Conservation (phyloP, 345 rosid genomes). For the Citrus mangshanensis region DNA sequence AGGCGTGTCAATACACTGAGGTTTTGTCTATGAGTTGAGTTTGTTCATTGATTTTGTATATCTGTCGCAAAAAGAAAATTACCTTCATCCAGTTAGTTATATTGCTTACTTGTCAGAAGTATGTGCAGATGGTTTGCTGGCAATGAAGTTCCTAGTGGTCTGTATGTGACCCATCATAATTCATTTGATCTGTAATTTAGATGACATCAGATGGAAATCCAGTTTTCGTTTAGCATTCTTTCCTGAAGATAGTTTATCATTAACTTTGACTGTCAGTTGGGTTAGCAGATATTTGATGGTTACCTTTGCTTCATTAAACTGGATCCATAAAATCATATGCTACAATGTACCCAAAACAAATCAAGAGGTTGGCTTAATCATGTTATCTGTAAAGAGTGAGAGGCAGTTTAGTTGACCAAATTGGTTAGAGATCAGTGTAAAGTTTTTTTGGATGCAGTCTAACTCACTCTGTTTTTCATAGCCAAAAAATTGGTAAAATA, state of each 20-base stretch:
- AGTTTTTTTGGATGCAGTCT: neutral
- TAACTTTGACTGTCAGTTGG: neutral
- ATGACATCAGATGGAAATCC: neutral
- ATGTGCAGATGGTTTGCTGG: neutral
- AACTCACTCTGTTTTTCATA: neutral
- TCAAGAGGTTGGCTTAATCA: neutral
- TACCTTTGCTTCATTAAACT: neutral
- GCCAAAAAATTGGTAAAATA: neutral
- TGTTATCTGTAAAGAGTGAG: neutral
- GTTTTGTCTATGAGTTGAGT: neutral
- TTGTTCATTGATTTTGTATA: neutral
- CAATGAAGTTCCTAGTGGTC: neutral
- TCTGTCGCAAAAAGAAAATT: neutral
- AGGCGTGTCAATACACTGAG: neutral
- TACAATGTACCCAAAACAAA: neutral
- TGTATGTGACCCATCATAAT: neutral
- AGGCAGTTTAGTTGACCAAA: neutral
- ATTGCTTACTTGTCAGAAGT: neutral
- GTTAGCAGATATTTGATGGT: neutral
- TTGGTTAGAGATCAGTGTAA: neutral
- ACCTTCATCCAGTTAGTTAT: neutral
- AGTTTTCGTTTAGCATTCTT: neutral
- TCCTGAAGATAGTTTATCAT: neutral
- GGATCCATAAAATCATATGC: neutral
- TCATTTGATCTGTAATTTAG: neutral